Base-by-base conservation (phyloP, 2,329 filamentous ascomycete genomes). In the Aspergillus glaucus region DNA sequence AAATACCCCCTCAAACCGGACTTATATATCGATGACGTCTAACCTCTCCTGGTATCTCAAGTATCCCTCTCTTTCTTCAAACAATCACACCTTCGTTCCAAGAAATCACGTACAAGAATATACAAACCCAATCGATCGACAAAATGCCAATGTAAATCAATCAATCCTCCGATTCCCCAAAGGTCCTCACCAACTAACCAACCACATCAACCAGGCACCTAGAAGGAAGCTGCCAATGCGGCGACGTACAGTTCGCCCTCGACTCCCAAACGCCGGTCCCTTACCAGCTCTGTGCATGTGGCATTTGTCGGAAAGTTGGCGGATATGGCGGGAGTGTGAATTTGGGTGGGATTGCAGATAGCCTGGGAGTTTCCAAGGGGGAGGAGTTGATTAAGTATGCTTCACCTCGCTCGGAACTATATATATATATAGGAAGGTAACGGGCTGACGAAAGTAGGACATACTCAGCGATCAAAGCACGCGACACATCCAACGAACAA, bases 181-280 rank as follows among this genome's bases (percentile, higher is more conserved):
- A 34, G 43, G 28, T 28, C 24, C 32, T 10, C 28, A 14, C 6
- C 9, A 46, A 43, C n/a, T 58, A 47, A 58, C 46, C 9, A 36
- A 44, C 43, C 17, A 26, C 3, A 36, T 7, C 34, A n/a, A 22
- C 50, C 48, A 76, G 73, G 67, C 69, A 68, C 56, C 69, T 76
- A 6, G 60, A 75, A 51, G 74, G 74, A 55, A 75, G 72, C 57
- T 77, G 73, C 62, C 74, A 76, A 56, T 76, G 73, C 54, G 74
- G 74, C 45, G 61, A 63, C 34, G 62, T 76, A n/a, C 65, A 74
- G 60, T 77, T 76, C 53, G 66, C 63, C 3, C 60, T 76, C 6
- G 55, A 75, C 46, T 75, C 72, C 2, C 63, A 71, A 30, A 76
- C 73, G 0, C 74, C 74, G 0, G 71, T 75, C 0, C 74, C 74